A percentile compares a stretch with the other conserved stretches of the same genome.
These are phyloP conservation scores for Debaryomyces nepalensis DNA, from an alignment of 1,139 yeast species.

Conservation along the genomic window DNA sequence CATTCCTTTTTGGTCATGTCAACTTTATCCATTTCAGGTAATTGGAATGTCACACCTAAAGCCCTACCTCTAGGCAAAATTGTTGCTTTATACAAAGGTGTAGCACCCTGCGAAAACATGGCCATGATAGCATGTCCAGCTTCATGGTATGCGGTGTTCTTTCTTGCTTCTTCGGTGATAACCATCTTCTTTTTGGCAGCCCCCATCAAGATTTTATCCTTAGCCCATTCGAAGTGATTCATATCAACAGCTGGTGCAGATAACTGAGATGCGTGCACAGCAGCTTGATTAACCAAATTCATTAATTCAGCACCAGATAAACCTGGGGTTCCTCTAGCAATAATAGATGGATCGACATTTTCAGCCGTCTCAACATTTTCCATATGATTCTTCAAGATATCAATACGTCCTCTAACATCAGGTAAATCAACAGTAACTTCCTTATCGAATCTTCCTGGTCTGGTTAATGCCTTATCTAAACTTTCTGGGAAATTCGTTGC, in stretches of 20 bases:
- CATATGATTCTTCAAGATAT: conserved; percentile 90
- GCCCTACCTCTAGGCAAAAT: conserved; percentile 97
- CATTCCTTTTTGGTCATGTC: conserved; percentile 91
- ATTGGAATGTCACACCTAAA: conserved; percentile 92
- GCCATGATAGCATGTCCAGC: conserved; percentile 99
- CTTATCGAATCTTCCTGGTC: conserved; percentile 98
- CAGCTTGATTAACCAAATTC: conserved; percentile 97
- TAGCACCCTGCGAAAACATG: conserved; percentile 92
- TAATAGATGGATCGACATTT: conserved; percentile 82
- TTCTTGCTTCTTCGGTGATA: conserved; percentile 90
- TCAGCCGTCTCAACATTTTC: conserved; percentile 83
- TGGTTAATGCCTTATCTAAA: conserved; percentile 92
- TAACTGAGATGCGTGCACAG: conserved; percentile 92
- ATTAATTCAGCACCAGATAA: conserved; percentile 95
- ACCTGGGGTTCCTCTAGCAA: conserved; percentile 98
- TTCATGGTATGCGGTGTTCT: conserved; percentile 96
- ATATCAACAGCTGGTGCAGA: conserved; percentile 89
- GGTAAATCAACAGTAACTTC: conserved; percentile 95
- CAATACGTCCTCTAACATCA: conserved; percentile 96
- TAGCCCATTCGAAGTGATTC: conserved; percentile 98
- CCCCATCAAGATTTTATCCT: conserved; percentile 95
- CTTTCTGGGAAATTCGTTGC: conserved; percentile 98
- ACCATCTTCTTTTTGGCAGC: conserved; percentile 98
- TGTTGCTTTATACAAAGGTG: conserved; percentile 94
- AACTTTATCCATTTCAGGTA: conserved; percentile 98